Conservation (phyloP, 2,329 filamentous ascomycete species). For the Pseudogymnoascus sp. region DNA sequence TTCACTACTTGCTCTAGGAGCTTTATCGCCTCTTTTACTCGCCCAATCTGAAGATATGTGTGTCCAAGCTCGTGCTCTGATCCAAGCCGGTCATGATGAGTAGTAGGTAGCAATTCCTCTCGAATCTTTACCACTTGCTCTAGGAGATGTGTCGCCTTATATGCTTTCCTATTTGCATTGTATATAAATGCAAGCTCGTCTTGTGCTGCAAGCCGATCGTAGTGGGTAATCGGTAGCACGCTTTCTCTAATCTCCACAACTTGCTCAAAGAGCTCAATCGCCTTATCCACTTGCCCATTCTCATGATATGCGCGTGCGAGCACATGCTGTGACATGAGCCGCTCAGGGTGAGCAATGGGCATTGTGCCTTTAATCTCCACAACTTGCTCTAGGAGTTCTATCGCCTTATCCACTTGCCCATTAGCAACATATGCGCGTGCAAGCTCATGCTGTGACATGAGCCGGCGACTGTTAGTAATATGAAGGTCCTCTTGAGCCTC, state of each 20-base stretch:
- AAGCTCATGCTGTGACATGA: neutral
- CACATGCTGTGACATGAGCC: neutral
- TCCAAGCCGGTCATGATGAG: too few relatives aligned
- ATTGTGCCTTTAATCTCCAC: neutral
- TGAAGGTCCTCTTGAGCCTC: neutral
- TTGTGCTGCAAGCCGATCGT: neutral
- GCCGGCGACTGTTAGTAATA: neutral
- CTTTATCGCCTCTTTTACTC: neutral
- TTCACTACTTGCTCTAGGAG: slow-evolving; percentile 11
- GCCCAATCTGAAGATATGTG: neutral
- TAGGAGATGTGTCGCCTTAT: slow-evolving; percentile 8
- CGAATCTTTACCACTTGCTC: slow-evolving; percentile 8
- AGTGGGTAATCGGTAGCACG: neutral
- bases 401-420: neutral
- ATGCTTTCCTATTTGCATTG: neutral
- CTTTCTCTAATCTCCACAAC: neutral
- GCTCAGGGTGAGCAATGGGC: neutral
- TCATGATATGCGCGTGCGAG: neutral
- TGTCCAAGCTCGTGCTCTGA: too few relatives aligned
- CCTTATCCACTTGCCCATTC: neutral
- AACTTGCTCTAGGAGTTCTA: slow-evolving; percentile 9
- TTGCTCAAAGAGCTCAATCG: slow-evolving; percentile 8
- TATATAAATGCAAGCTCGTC: neutral
- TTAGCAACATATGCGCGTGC: neutral
- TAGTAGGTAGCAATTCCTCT: neutral